These are phyloP conservation scores for Furcasterigmium sp. DNA, from an alignment of 2,329 filamentous ascomycete species.

Conservation along the genomic window DNA sequence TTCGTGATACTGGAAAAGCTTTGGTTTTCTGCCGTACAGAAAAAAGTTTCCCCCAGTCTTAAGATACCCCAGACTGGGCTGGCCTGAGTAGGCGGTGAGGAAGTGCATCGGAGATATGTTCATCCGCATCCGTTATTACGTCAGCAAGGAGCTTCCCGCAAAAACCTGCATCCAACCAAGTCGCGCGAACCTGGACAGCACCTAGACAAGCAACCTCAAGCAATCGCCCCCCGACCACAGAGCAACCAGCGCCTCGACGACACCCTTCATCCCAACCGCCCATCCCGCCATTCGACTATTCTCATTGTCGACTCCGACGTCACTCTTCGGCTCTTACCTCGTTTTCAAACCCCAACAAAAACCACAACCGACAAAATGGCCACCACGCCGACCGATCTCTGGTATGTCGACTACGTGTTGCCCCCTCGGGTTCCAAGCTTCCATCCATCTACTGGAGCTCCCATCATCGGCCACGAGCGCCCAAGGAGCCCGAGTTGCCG, in stretches of 20 bases:
- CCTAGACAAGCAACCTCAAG: conserved; percentile 19
- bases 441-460: conserved; percentile 23
- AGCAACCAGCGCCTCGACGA: conserved; percentile 6
- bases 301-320: neutral
- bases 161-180: conserved; percentile 35
- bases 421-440: conserved; percentile 22
- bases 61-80: conserved; percentile 6
- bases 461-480: conserved; percentile 15
- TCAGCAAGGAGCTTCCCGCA: conserved; percentile 20
- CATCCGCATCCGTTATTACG: neutral
- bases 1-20: conserved; percentile 5
- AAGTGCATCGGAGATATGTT: neutral
- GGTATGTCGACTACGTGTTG: conserved; percentile 55
- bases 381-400: conserved; percentile 60
- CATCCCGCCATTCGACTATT: conserved; percentile 6
- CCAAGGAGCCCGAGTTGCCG: neutral
- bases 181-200: conserved; percentile 29
- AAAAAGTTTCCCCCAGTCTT: conserved; percentile 13
- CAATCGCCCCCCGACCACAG: conserved; percentile 8
- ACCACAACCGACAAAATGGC: conserved; percentile 59
- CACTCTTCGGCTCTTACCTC: neutral
- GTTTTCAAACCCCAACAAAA: conserved; percentile 12
- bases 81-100: neutral
- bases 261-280: conserved; percentile 1
- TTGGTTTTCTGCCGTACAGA: conserved; percentile 4